Evolutionary conservation across 768 basidiomycete genomes (phyloP).

Genomic region (Phylloporus scabripes): DNA sequence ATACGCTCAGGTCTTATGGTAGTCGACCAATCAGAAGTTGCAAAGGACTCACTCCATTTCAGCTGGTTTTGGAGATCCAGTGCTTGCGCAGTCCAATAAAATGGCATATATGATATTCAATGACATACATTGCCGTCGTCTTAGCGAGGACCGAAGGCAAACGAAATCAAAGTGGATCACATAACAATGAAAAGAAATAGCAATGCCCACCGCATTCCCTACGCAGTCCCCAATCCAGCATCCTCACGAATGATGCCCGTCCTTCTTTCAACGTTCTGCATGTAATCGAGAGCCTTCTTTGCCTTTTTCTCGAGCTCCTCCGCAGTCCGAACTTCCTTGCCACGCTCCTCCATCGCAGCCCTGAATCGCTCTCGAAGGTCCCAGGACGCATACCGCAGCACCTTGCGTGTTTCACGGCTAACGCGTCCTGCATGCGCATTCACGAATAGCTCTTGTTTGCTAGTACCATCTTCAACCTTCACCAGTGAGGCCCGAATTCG

Average conservation of each 20-base stretch:
- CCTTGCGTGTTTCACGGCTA: constrained; percentile 85
- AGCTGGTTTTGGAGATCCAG: no score
- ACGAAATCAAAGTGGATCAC: not conserved
- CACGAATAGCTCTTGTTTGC: constrained; percentile 54
- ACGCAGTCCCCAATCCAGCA: constrained; percentile 15
- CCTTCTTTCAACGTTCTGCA: constrained; percentile 47
- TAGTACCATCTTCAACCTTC: constrained; percentile 39
- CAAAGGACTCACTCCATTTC: no score
- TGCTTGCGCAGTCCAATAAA: constrained; percentile 4
- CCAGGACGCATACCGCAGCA: constrained; percentile 85
- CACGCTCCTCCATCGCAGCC: constrained; percentile 71
- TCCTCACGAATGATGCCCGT: constrained; percentile 36
- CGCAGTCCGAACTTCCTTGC: constrained; percentile 67
- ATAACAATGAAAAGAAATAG: constrained; percentile 6
- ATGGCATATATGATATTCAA: not conserved
- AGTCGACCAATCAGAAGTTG: no score
- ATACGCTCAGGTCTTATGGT: no score
- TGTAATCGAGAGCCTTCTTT: constrained; percentile 64
- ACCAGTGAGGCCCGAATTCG: constrained; percentile 66
- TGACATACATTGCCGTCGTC: not conserved
- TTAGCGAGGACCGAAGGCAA: not conserved
- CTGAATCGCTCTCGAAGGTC: constrained; percentile 81
- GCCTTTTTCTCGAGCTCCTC: constrained; percentile 75
- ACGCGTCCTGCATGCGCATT: constrained; percentile 66
- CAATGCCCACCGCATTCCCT: constrained; percentile 1